Evolutionary conservation across 2,329 filamentous ascomycete genomes (phyloP), one percentile per base, ranked within the genome.

Genomic region (Aspergillus udagawae): DNA sequence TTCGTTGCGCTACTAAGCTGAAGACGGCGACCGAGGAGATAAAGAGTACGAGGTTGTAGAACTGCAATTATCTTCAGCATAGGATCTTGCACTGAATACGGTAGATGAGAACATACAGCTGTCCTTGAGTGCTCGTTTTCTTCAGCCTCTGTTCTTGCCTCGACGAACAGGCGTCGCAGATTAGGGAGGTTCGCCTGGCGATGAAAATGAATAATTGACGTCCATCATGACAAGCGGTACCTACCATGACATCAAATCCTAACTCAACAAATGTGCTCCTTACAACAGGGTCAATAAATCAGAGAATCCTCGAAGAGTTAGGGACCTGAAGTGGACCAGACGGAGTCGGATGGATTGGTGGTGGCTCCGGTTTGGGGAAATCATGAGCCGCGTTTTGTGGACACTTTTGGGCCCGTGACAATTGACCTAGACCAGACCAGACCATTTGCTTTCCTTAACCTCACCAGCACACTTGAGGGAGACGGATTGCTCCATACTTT

Each of bases 1-100:
- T 89, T 64, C 89, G 88, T 70, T 99, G 94, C 28, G 93, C 94
- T 60, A 94, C 87, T 59, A 99, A 79, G 72, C 93, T 96, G 79
- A 97, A 97, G 59, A 96, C 86, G 7, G 93, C 92, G 25, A 99
- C 90, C 0, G 94, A 97, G 25, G 92, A 94, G 82, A 99, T 93
- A 78, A 97, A 99, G 2, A 97, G 80, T 1, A 97, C 92, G 0
- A 96, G 86, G 69, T 99, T 97, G 77, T 99, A 99, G 74, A 99
- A 99, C 94, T 75, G 51, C 23, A 14, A 17, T 8, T n/a, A 6
- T 9, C 21, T 38, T 69, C 35, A 67, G 59, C 12, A 29, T 21
- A 45, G n/a, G 3, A 21, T 12, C n/a, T 41, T 9, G 3, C 35
- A 48, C 8, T 29, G 23, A 9, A 10, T 17, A 28, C 3, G 7